These are phyloP conservation scores for Chiua sp. DNA, from an alignment of 1,284 basidiomycete species.

Conservation along the genomic window DNA sequence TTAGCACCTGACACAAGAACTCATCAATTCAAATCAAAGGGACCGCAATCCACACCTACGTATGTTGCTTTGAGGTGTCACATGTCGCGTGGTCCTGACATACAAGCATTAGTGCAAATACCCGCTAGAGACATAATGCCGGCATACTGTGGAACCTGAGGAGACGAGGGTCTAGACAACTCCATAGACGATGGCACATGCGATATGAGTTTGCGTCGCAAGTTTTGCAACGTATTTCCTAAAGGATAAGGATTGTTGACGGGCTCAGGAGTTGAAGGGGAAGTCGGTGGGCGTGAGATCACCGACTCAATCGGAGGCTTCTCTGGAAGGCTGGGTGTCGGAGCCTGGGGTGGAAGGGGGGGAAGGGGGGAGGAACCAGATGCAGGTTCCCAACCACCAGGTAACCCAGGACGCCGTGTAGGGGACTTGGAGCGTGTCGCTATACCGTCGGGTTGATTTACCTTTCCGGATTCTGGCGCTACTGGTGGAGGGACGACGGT, in stretches of 20 bases:
- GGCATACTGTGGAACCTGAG: slow-evolving; percentile 28
- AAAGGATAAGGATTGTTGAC: slow-evolving; percentile 11
- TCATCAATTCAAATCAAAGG: neutral
- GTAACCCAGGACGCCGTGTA: slow-evolving; percentile 18
- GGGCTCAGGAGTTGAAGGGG: slow-evolving; percentile 15
- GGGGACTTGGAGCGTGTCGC: slow-evolving; percentile 29
- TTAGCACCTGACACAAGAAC: slow-evolving; percentile 55
- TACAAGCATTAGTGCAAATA: neutral
- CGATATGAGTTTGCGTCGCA: slow-evolving; percentile 35
- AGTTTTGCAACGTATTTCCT: slow-evolving; percentile 31
- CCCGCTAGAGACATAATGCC: neutral
- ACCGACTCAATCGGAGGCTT: slow-evolving; percentile 7
- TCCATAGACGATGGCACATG: slow-evolving; percentile 30
- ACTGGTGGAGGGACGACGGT: slow-evolving; percentile 14
- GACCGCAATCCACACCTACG: slow-evolving; percentile 46
- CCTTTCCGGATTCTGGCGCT: slow-evolving; percentile 17
- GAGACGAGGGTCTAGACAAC: slow-evolving; percentile 18
- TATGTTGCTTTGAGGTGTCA: slow-evolving; percentile 67
- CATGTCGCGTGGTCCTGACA: slow-evolving; percentile 34
- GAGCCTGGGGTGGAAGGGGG: neutral
- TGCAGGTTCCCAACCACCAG: slow-evolving; percentile 29
- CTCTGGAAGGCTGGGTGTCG: slow-evolving; percentile 7
- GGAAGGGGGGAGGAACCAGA: slow-evolving; percentile 16
- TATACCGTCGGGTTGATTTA: neutral
- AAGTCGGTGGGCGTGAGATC: neutral